These are phyloP conservation scores for Prinsepia uniflora DNA, from an alignment of 306 rosid genomes.

Conservation along the genomic window DNA sequence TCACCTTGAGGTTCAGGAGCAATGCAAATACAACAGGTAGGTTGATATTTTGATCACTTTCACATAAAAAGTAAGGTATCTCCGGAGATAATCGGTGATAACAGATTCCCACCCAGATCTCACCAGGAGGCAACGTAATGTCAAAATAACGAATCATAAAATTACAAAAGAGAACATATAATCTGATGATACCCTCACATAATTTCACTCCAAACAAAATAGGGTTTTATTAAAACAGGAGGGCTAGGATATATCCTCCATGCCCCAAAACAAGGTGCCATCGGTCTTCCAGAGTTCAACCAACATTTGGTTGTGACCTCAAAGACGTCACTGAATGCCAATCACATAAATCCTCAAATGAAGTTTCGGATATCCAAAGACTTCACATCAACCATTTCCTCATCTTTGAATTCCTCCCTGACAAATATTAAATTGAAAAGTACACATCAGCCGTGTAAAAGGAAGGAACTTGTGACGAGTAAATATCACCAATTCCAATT, in stretches of 20 bases:
- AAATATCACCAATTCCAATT: not conserved
- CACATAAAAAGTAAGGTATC: no score
- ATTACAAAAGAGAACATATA: no score
- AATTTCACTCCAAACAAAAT: no score
- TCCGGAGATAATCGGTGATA: no score
- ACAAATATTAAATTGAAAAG: constrained; percentile 20
- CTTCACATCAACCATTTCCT: constrained; percentile 52
- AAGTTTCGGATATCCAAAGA: constrained; percentile 88
- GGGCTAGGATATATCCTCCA: not conserved
- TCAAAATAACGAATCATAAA: no score
- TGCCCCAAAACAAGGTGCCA: constrained; percentile 31
- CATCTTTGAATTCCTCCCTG: constrained; percentile 99
- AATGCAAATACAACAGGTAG: no score
- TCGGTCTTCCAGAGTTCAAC: constrained; percentile 29
- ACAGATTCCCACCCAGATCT: no score
- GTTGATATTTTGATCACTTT: no score
- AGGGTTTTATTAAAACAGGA: no score
- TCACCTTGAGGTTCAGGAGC: no score
- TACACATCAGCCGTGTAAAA: not conserved
- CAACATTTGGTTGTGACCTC: constrained; percentile 27
- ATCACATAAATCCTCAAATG: constrained; percentile 33
- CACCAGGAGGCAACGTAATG: no score
- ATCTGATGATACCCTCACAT: no score
- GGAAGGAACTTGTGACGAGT: not conserved
- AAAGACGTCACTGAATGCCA: constrained; percentile 7